These are phyloP conservation scores for Hypoxylon sp. DNA, from an alignment of 2,329 filamentous ascomycete species.

Conservation along the genomic window DNA sequence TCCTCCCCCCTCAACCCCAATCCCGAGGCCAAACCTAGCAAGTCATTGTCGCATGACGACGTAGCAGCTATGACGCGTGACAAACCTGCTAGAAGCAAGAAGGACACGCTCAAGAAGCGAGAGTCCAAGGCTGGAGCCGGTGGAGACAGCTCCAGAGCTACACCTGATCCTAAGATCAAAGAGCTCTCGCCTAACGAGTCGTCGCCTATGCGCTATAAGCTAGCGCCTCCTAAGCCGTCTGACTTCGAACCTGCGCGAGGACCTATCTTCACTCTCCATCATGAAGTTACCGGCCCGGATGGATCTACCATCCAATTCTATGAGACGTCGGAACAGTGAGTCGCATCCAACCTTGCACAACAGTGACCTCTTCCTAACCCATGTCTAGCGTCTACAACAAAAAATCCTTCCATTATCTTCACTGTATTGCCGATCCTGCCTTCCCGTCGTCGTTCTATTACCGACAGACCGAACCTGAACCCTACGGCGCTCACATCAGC, in stretches of 20 bases:
- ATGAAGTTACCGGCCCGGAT: conserved; percentile 66
- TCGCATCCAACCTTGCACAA: conserved; percentile 26
- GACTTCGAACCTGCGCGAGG: conserved; percentile 74
- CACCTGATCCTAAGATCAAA: conserved; percentile 69
- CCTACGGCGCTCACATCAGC: conserved; percentile 87
- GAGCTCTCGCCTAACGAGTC: conserved; percentile 61
- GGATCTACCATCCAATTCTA: conserved; percentile 70
- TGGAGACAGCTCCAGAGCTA: conserved; percentile 67
- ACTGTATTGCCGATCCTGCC: conserved; percentile 89
- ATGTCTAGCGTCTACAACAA: conserved; percentile 71
- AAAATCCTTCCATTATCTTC: conserved; percentile 87
- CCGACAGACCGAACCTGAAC: conserved; percentile 87
- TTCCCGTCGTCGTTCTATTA: conserved; percentile 92
- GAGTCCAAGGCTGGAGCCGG: conserved; percentile 70
- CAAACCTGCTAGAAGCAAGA: conserved; percentile 70
- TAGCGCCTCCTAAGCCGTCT: conserved; percentile 73
- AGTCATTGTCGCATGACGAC: conserved; percentile 58
- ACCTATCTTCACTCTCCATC: conserved; percentile 70
- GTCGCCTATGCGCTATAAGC: conserved; percentile 72
- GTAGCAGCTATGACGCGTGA: conserved; percentile 61
- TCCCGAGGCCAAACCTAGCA: conserved; percentile 60
- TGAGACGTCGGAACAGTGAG: conserved; percentile 76
- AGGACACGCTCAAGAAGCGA: conserved; percentile 78
- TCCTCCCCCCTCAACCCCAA: conserved; percentile 83
- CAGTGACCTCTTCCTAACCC: conserved; percentile 25